A percentile compares a stretch with the other conserved stretches of the same genome.
Evolutionary conservation across 345 rosid species (phyloP).

Genomic region (Moringa oleifera): DNA sequence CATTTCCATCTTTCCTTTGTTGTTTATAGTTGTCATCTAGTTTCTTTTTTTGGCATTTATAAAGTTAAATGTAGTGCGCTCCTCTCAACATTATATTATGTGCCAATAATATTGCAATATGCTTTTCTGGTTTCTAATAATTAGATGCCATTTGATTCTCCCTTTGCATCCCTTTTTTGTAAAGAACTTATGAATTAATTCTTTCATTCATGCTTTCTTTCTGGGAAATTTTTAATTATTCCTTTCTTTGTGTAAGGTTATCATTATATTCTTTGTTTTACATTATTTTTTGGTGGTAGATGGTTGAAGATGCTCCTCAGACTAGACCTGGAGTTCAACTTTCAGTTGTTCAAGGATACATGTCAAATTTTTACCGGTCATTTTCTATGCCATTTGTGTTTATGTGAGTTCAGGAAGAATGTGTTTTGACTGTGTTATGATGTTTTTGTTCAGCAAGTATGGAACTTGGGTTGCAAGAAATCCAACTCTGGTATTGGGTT

Average conservation of each 20-base stretch:
- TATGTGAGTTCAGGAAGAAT: slow-evolving; percentile 5
- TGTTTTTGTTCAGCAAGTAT: slow-evolving; percentile 57
- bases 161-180: no score
- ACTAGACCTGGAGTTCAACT: slow-evolving; percentile 56
- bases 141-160: no score
- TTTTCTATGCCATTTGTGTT: slow-evolving; percentile 15
- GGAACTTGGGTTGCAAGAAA: slow-evolving; percentile 94
- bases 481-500: slow-evolving; percentile 59
- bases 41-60: no score
- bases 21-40: no score
- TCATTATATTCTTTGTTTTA: neutral
- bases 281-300: slow-evolving; percentile 25
- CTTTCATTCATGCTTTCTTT: neutral
- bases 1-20: no score
- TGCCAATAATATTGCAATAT: no score
- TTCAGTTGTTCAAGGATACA: slow-evolving; percentile 82
- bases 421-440: slow-evolving; percentile 11
- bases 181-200: no score
- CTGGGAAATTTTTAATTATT: neutral
- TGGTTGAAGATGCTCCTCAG: slow-evolving; percentile 65
- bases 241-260: no score
- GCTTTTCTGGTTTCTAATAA: no score
- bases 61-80: no score
- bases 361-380: slow-evolving; percentile 84
- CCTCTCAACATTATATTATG: no score